Conservation (phyloP, 1,284 basidiomycete species). For the Sanghuangporus sanghuang region DNA sequence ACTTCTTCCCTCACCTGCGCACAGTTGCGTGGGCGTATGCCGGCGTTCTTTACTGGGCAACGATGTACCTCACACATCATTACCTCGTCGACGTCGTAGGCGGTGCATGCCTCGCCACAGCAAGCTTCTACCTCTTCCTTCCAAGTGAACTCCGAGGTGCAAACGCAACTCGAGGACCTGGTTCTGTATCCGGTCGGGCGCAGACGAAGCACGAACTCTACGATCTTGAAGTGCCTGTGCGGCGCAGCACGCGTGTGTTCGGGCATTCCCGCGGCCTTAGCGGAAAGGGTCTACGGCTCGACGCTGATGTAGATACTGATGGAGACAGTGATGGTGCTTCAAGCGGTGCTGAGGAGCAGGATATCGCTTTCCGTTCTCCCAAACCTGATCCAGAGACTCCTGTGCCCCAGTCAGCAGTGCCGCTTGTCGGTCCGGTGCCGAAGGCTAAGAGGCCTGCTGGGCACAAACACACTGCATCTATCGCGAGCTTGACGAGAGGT, state of each 20-base stretch:
- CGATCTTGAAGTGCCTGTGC: slow-evolving; percentile 51
- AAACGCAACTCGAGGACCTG: slow-evolving; percentile 45
- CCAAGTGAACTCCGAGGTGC: slow-evolving; percentile 71
- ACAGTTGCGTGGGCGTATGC: slow-evolving; percentile 81
- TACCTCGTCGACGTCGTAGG: slow-evolving; percentile 97
- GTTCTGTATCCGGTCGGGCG: slow-evolving; percentile 26
- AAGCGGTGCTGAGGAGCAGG: slow-evolving; percentile 51
- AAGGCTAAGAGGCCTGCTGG: slow-evolving; percentile 30
- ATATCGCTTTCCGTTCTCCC: slow-evolving; percentile 67
- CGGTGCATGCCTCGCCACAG: slow-evolving; percentile 86
- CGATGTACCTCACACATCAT: slow-evolving; percentile 98
- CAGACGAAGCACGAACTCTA: slow-evolving; percentile 68
- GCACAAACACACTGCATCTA: slow-evolving; percentile 74
- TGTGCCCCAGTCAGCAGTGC: slow-evolving; percentile 31
- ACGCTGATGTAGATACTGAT: slow-evolving; percentile 20
- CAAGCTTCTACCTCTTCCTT: slow-evolving; percentile 86
- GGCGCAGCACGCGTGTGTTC: slow-evolving; percentile 20
- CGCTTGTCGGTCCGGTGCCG: slow-evolving; percentile 26
- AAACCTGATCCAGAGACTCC: slow-evolving; percentile 29
- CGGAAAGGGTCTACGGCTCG: slow-evolving; percentile 35
- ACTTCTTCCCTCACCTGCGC: slow-evolving; percentile 81
- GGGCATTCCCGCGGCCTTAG: slow-evolving; percentile 22
- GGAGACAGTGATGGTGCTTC: slow-evolving; percentile 53
- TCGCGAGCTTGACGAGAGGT: slow-evolving; percentile 70
- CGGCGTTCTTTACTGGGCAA: slow-evolving; percentile 92